These are phyloP conservation scores for Beauveria sp. DNA, from an alignment of 2,329 filamentous ascomycete species.

Conservation along the genomic window DNA sequence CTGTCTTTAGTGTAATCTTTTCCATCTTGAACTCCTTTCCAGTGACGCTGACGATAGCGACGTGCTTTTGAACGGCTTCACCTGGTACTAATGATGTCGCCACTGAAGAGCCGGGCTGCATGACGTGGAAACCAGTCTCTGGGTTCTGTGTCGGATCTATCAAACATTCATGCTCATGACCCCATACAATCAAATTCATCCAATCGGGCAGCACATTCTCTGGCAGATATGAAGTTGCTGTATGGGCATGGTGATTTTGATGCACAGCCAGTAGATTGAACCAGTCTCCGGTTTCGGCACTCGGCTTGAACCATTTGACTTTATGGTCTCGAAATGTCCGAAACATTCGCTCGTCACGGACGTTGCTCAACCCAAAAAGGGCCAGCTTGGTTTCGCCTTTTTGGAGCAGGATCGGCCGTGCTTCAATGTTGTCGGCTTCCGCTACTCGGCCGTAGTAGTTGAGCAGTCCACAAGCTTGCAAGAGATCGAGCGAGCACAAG, in stretches of 20 bases:
- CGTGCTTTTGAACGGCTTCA: conserved; percentile 85
- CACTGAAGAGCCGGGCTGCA: conserved; percentile 94
- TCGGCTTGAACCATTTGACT: conserved; percentile 87
- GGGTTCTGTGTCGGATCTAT: conserved; percentile 79
- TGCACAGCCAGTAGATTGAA: conserved; percentile 95
- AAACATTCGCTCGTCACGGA: conserved; percentile 89
- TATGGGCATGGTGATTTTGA: conserved; percentile 91
- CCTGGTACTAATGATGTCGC: conserved; percentile 87
- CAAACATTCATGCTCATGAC: conserved; percentile 92
- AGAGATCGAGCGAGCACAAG: conserved; percentile 79
- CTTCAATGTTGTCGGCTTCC: conserved; percentile 85
- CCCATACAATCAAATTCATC: conserved; percentile 89
- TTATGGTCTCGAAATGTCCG: conserved; percentile 88
- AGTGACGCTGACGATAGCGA: conserved; percentile 76
- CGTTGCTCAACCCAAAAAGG: conserved; percentile 89
- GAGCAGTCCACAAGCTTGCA: conserved; percentile 83
- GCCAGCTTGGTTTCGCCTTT: conserved; percentile 91
- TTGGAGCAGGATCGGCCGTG: conserved; percentile 87
- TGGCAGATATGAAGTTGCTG: conserved; percentile 85
- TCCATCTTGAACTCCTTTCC: conserved; percentile 76
- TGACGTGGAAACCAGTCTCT: conserved; percentile 87
- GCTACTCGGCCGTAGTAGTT: conserved; percentile 95
- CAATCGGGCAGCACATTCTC: conserved; percentile 90
- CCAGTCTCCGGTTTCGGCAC: conserved; percentile 75
- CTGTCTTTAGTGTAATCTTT: conserved; percentile 75